These are phyloP conservation scores for Exsudoporus floridanus DNA, from an alignment of 1,284 basidiomycete genomes.

Conservation along the genomic window DNA sequence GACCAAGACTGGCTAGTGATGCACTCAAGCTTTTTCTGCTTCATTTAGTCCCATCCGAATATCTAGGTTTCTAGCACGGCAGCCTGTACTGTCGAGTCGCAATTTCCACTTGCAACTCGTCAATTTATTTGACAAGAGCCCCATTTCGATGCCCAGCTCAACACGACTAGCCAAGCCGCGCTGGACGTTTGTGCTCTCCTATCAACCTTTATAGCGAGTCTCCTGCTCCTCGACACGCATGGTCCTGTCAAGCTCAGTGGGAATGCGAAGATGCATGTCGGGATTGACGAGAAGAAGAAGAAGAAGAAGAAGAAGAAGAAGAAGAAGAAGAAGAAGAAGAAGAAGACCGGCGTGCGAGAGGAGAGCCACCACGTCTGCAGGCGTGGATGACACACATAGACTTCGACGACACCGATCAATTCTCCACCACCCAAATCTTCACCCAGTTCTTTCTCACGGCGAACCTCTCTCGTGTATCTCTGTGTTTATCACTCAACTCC, in stretches of 20 bases:
- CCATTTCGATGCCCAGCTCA: slow-evolving; percentile 35
- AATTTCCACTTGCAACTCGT: slow-evolving; percentile 39
- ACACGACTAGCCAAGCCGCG: slow-evolving; percentile 52
- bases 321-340: background rate
- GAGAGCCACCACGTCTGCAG: too few relatives aligned
- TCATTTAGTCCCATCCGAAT: background rate
- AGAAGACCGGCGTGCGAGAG: too few relatives aligned
- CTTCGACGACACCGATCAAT: slow-evolving; percentile 28
- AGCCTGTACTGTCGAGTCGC: slow-evolving; percentile 34
- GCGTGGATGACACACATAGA: slow-evolving; percentile 8
- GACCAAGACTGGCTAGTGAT: slow-evolving; percentile 50
- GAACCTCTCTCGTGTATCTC: slow-evolving; percentile 61
- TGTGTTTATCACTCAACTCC: slow-evolving; percentile 51
- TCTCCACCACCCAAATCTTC: slow-evolving; percentile 51
- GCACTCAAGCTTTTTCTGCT: background rate
- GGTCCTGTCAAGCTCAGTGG: slow-evolving; percentile 48
- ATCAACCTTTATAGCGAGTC: slow-evolving; percentile 53
- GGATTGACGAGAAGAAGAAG: slow-evolving; percentile 24
- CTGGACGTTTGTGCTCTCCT: slow-evolving; percentile 62
- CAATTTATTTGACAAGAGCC: slow-evolving; percentile 32
- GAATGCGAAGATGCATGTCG: slow-evolving; percentile 34
- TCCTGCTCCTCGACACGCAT: slow-evolving; percentile 49
- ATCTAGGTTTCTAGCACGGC: slow-evolving; percentile 50
- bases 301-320: slow-evolving; percentile 24
- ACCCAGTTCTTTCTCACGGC: slow-evolving; percentile 60